Evolutionary conservation across 331 rosid genomes (phyloP).

Genomic region (Ulmus americana): DNA sequence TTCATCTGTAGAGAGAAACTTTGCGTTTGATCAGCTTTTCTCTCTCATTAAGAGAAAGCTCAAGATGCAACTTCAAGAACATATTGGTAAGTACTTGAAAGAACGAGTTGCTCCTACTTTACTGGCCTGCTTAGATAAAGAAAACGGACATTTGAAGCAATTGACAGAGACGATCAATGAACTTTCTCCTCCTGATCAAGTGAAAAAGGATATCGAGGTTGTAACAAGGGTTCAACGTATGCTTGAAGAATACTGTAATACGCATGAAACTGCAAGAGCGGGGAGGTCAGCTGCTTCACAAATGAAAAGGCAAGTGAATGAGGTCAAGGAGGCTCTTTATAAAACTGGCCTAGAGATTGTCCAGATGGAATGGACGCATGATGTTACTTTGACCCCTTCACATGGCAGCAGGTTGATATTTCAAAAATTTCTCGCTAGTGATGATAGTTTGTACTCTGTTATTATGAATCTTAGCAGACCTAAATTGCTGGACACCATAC

Average conservation of each 20-base stretch:
- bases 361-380: conserved; percentile 93
- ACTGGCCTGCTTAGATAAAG: conserved; percentile 64
- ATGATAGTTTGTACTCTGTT: conserved; percentile 57
- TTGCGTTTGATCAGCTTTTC: conserved; percentile 81
- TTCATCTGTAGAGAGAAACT: conserved; percentile 74
- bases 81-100: conserved; percentile 56
- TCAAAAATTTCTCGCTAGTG: conserved; percentile 55
- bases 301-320: conserved; percentile 67
- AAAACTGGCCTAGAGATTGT: conserved; percentile 75
- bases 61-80: conserved; percentile 76
- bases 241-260: conserved; percentile 87
- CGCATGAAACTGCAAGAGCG: conserved; percentile 92
- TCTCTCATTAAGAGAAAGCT: conserved; percentile 75
- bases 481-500: conserved; percentile 64
- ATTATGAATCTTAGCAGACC: conserved; percentile 62
- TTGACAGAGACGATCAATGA: conserved; percentile 51
- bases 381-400: conserved; percentile 53
- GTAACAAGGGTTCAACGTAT: conserved; percentile 54
- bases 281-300: conserved; percentile 75
- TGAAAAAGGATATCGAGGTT: conserved; percentile 47
- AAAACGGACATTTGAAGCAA: conserved; percentile 60
- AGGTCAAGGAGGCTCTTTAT: conserved; percentile 68
- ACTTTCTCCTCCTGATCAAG: conserved; percentile 41
- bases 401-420: conserved; percentile 50
- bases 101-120: conserved; percentile 70